These are phyloP conservation scores for Mucor lusitanicus DNA, from an alignment of 371 early-diverging fungal species.

Conservation along the genomic window DNA sequence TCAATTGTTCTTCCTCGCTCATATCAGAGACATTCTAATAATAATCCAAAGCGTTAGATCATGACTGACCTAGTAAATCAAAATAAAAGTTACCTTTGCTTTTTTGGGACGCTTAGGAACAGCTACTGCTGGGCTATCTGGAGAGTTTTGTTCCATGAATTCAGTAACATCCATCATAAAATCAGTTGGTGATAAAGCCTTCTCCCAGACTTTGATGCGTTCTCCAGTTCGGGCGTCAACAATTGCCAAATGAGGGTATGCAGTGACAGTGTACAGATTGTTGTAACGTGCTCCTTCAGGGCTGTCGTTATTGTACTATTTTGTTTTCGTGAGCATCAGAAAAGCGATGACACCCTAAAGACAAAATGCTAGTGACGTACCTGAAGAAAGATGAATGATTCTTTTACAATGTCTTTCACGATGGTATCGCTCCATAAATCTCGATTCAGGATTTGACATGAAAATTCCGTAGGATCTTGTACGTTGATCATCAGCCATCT, in stretches of 20 bases:
- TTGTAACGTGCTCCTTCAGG: conserved; percentile 74
- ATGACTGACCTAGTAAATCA: neutral
- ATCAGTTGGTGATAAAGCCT: conserved; percentile 52
- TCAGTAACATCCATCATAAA: conserved; percentile 70
- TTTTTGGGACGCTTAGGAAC: conserved; percentile 30
- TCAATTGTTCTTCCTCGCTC: conserved; percentile 90
- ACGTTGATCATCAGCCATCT: conserved; percentile 91
- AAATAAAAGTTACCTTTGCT: conserved; percentile 22
- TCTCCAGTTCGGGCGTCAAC: conserved; percentile 87
- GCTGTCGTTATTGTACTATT: conserved; percentile 63
- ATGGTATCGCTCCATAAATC: conserved; percentile 87
- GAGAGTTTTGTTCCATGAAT: conserved; percentile 42
- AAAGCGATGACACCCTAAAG: neutral
- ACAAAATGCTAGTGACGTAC: conserved; percentile 27
- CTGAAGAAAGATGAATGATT: conserved; percentile 85
- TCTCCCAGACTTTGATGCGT: conserved; percentile 70
- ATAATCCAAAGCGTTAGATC: neutral
- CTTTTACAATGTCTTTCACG: conserved; percentile 77
- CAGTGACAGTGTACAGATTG: conserved; percentile 70
- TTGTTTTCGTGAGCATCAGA: neutral
- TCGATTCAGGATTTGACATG: conserved; percentile 87
- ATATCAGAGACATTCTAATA: conserved; percentile 60
- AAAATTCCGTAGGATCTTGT: conserved; percentile 83
- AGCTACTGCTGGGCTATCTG: conserved; percentile 16
- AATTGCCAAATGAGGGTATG: conserved; percentile 84